A percentile compares a stretch with the other conserved stretches of the same genome.
phyloP scores from a whole-genome alignment of 2,329 filamentous ascomycete species.

The Rosellinia necatrix region DNA sequence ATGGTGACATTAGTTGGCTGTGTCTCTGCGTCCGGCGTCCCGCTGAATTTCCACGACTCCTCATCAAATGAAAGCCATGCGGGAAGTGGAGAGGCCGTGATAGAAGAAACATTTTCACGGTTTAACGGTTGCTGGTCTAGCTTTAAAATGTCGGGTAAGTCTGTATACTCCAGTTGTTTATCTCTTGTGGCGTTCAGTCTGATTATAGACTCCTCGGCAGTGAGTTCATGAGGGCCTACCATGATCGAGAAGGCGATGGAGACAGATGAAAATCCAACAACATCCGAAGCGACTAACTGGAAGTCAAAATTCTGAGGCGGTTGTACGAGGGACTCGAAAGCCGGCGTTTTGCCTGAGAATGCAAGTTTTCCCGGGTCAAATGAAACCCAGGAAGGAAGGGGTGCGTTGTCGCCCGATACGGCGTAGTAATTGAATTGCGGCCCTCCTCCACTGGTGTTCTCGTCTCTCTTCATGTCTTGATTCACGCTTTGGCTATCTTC shows the following conservation, averaged over 20 bases:
- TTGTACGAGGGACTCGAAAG: slow-evolving; percentile 64
- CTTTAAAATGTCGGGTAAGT: slow-evolving; percentile 55
- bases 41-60: slow-evolving; percentile 64
- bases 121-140: slow-evolving; percentile 61
- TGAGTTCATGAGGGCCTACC: slow-evolving; percentile 72
- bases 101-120: slow-evolving; percentile 54
- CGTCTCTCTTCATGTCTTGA: background rate
- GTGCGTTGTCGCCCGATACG: slow-evolving; percentile 75
- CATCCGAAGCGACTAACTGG: slow-evolving; percentile 76
- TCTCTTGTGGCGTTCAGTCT: slow-evolving; percentile 62
- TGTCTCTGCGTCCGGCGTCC: slow-evolving; percentile 64
- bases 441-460: background rate
- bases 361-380: slow-evolving; percentile 68
- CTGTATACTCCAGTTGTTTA: slow-evolving; percentile 55
- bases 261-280: slow-evolving; percentile 74
- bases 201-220: slow-evolving; percentile 62
- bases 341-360: slow-evolving; percentile 74
- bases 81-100: slow-evolving; percentile 60
- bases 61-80: slow-evolving; percentile 72
- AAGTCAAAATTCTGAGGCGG: slow-evolving; percentile 75
- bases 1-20: slow-evolving; percentile 67
- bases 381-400: slow-evolving; percentile 81
- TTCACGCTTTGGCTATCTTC: background rate
- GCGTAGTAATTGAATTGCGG: slow-evolving; percentile 71
- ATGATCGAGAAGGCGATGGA: slow-evolving; percentile 71